Base-by-base conservation (phyloP, 2,329 filamentous ascomycete genomes). In the Purpureocillium takamizusanense region DNA sequence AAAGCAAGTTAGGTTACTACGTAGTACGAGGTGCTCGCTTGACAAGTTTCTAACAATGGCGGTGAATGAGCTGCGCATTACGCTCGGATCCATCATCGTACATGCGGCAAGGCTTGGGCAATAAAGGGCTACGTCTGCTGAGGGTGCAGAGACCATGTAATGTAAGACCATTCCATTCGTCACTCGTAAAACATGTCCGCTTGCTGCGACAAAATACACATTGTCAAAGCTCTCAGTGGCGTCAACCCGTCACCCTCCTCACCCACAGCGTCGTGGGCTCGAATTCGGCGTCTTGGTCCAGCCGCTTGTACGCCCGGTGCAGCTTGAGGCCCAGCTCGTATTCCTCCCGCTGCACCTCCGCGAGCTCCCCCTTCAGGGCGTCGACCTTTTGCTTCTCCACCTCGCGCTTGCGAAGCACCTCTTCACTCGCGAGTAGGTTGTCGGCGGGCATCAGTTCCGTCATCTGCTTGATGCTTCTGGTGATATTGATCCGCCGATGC, bases 241-340 rank as follows among this genome's bases (percentile, higher is more conserved):
- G 13, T 72, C 57, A 82, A 44, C 70, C 75, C 15, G 84, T 88
- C 43, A 88, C 81, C 46, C 86, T 72, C 51, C 81, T 74, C 36
- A 94, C 83, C 86, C 86, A 94, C 9, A 94, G 61, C 23, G 75
- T 75, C 1, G 79, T 81, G 10, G 76, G 76, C 51, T 85, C 79
- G 50, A 70, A 82, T 27, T 70, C 67, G 3, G 70, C 71, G 37
- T 82, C 73, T 46, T 81, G 74, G 50, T 89, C 83, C 49, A 79
- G 70, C 35, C 85, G 74, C 65, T 86, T 89, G 61, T 84, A 82
- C 9, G 83, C 81, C 16, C 83, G 68, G 55, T 86, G 77, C 39
- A 92, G 66, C 57, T 80, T 81, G 51, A 92, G 62, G 1, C 86
- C 86, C 31, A 89, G 62, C 40, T 92, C 84, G 52, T 90, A 83